These are phyloP conservation scores for Sonneratia caseolaris DNA, from an alignment of 345 rosid species.

Conservation along the genomic window DNA sequence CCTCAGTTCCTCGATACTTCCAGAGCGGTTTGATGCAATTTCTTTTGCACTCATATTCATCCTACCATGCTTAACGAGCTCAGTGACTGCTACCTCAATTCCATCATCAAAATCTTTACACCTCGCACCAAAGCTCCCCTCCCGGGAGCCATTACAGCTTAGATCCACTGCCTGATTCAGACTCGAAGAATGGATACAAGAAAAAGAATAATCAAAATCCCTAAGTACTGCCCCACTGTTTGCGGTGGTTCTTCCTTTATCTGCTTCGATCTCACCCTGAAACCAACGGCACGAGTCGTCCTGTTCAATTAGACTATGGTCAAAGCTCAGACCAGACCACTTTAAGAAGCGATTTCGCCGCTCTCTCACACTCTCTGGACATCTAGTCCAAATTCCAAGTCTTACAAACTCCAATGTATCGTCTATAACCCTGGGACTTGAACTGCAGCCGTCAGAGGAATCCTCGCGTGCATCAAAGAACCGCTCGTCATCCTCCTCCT, in stretches of 20 bases:
- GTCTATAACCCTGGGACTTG: slow-evolving; percentile 13
- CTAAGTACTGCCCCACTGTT: slow-evolving; percentile 31
- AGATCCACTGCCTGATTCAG: slow-evolving; percentile 24
- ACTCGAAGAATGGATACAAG: slow-evolving; percentile 19
- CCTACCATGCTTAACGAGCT: slow-evolving; percentile 22
- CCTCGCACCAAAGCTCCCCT: slow-evolving; percentile 12
- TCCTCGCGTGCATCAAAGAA: slow-evolving; percentile 59
- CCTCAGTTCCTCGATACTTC: slow-evolving; percentile 40
- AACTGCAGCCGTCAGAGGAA: slow-evolving; percentile 24
- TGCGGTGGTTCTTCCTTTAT: slow-evolving; percentile 18
- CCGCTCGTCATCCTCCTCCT: slow-evolving; percentile 28
- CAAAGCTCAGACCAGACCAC: slow-evolving; percentile 26
- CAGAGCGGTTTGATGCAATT: slow-evolving; percentile 27
- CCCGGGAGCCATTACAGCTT: slow-evolving; percentile 12
- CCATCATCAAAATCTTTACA: slow-evolving; percentile 32
- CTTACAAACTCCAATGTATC: slow-evolving; percentile 13
- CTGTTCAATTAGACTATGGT: slow-evolving; percentile 12
- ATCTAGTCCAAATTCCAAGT: slow-evolving; percentile 40
- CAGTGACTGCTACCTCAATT: slow-evolving; percentile 23
- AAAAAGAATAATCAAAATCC: slow-evolving; percentile 18
- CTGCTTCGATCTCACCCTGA: slow-evolving; percentile 12
- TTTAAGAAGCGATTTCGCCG: slow-evolving; percentile 33
- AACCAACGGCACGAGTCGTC: slow-evolving; percentile 16
- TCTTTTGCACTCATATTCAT: slow-evolving; percentile 22
- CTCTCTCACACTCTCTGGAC: slow-evolving; percentile 43